These are phyloP conservation scores for Candida sp. DNA, from an alignment of 1,139 yeast species.

Conservation along the genomic window DNA sequence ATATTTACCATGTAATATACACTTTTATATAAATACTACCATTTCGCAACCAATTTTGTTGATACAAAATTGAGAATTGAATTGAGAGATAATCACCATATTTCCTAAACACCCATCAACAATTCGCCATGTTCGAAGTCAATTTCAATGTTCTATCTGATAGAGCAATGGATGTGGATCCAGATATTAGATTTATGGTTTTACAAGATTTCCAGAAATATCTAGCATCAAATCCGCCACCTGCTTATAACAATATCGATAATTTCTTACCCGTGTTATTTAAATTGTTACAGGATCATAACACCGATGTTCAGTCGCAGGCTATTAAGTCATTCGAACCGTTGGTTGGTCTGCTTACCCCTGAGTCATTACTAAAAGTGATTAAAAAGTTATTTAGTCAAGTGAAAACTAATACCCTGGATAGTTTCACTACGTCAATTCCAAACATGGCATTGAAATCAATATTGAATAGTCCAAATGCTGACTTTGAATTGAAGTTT, in stretches of 20 bases:
- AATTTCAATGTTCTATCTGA: conserved; percentile 33
- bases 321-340: conserved; percentile 60
- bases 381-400: conserved; percentile 23
- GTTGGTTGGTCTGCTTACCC: conserved; percentile 25
- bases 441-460: conserved; percentile 71
- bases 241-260: conserved; percentile 21
- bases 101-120: not conserved
- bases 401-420: conserved; percentile 16
- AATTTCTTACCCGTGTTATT: conserved; percentile 49
- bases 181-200: conserved; percentile 87
- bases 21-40: not conserved
- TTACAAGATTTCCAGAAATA: conserved; percentile 65
- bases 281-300: conserved; percentile 56
- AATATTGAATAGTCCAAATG: conserved; percentile 39
- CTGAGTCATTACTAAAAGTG: conserved; percentile 19
- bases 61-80: not conserved
- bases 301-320: conserved; percentile 77
- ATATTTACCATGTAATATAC: too few species aligned
- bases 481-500: conserved; percentile 2
- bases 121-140: conserved; percentile 13
- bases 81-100: not conserved
- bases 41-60: not conserved
- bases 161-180: conserved; percentile 65
- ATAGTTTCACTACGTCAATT: conserved; percentile 57
- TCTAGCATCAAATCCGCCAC: conserved; percentile 25